A percentile compares a stretch with the other conserved stretches of the same genome.
Evolutionary conservation across 306 rosid genomes (phyloP).

Genomic region (Rosa multiflora): DNA sequence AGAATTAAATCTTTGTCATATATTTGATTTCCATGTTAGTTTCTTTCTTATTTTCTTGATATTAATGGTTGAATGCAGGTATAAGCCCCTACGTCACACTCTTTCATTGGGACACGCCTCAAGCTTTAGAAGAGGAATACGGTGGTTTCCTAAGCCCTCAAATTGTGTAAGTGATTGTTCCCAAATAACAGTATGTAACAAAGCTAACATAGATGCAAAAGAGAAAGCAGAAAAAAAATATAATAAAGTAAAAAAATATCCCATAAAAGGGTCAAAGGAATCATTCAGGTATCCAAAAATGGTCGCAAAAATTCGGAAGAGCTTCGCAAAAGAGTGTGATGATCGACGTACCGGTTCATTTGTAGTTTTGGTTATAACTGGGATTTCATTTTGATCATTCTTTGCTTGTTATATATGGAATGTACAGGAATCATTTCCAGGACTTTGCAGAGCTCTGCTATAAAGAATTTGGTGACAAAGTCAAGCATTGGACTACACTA

Average conservation of each 20-base stretch:
- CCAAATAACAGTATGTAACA: neutral
- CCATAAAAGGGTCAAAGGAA: too few species aligned
- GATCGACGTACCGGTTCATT: neutral
- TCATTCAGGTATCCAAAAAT: too few species aligned
- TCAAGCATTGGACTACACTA: constrained; percentile 43
- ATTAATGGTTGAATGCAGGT: constrained; percentile 9
- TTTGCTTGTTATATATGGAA: neutral
- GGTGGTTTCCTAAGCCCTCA: constrained; percentile 37
- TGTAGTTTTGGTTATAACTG: neutral
- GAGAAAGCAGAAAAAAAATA: neutral
- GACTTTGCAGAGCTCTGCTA: constrained; percentile 43
- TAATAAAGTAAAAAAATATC: too few species aligned
- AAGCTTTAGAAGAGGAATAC: constrained; percentile 33
- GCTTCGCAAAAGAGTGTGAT: too few species aligned
- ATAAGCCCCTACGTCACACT: constrained; percentile 34
- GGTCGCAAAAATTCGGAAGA: too few species aligned
- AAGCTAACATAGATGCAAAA: too few species aligned
- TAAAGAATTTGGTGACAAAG: constrained; percentile 41
- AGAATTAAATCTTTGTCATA: too few species aligned
- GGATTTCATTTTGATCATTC: neutral
- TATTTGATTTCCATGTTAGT: neutral
- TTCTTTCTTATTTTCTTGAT: neutral
- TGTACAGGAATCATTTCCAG: constrained; percentile 26
- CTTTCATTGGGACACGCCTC: constrained; percentile 47
- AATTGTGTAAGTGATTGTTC: constrained; percentile 30